Evolutionary conservation across 352 stramenopile genomes (phyloP), one percentile per base, ranked within the genome.

Genomic region (Phytophthora pisi): DNA sequence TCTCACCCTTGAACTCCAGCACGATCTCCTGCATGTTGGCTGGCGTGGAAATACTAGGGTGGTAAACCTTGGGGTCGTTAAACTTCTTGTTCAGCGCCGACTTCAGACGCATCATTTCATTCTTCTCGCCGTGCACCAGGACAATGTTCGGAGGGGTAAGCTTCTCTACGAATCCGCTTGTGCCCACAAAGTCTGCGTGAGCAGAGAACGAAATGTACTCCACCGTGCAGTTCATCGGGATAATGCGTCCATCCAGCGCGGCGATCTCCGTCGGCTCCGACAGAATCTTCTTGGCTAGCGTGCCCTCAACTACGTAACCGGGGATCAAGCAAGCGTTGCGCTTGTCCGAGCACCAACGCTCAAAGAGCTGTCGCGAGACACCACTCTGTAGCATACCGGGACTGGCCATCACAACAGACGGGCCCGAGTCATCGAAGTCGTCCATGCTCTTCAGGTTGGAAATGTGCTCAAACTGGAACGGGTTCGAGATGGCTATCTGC

Each of bases 271-370:
- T 98, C 8, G 96, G 96, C 62, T 98, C 91, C 0, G 86, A 96
- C 57, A 98, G 81, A 64, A 99, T 97, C 71, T 99, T 98, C 70
- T 99, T 99, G 2, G 97, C 97, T 7, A 99, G 75, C 4, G 97
- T 99, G 50, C 98, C 97, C 74, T 99, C 97, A 0, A 99, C 97
- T 26, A 98, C 96, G 75, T 99, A 99, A 38, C 98, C 98, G 24
- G 98, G 97, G 74, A 99, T 99, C 50, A 99, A 87, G 50, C 99
- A 98, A 11, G 96, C 97, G 74, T 99, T 99, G 54, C 97, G 97
- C 31, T 98, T 98, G 78, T 99, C 97, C 11, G 88, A 89, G 59
- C 96, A 98, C 98, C 98, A 99, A 24, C 93, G 84, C 77, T 99
- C 97, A 75, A 99, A 99, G 0, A 99, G 82, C 70, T 99, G 90